Base-by-base conservation (phyloP, 2,329 filamentous ascomycete species). In the Rachicladosporium sp. region DNA sequence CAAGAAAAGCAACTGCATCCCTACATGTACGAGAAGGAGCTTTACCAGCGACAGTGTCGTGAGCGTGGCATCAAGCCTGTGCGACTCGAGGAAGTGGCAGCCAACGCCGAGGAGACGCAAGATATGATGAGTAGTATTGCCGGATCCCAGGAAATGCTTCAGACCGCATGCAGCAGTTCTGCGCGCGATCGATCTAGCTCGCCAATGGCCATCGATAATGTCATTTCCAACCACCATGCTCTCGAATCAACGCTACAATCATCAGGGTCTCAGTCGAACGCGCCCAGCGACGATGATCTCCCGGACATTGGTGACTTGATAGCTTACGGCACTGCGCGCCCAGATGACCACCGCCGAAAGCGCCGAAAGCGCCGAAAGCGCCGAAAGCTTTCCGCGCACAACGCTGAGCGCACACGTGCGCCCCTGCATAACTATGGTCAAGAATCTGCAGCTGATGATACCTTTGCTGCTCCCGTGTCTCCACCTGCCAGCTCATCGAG, bases 1-100 rank as follows among this genome's bases (percentile, higher is more conserved):
- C 67, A 66, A 35, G 62, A 66, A 10, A 67, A 67, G 35, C 67
- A 70, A 45, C 47, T 70, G 21, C 64, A 69, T 52, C 67, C 67
- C 2, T 70, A 69, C 43, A 48, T 62, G 13, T 46, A 67, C 13
- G 67, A 70, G 36, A 58, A 58, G 12, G 61, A 65, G 36, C 51
- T 57, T 29, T 68, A 69, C 45, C 57, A 62, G 15, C 58, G 58
- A 42, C 59, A 63, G 36, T 61, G 63, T 23, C 59, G 60, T 45
- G 60, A 61, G 33, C 53, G 63, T 40, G 67, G 67, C 2, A 46
- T 69, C 9, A 60, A 56, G 37, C 67, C 67, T 3, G 57, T 70
- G 10, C 53, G 55, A 6, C 44, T 64, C 31, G 50, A 52, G 31
- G 46, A 54, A n/a, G 36, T 44, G 30, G 33, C 33, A 6, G 31